Base-by-base conservation (phyloP, 306 rosid genomes). In the Castanea crenata region DNA sequence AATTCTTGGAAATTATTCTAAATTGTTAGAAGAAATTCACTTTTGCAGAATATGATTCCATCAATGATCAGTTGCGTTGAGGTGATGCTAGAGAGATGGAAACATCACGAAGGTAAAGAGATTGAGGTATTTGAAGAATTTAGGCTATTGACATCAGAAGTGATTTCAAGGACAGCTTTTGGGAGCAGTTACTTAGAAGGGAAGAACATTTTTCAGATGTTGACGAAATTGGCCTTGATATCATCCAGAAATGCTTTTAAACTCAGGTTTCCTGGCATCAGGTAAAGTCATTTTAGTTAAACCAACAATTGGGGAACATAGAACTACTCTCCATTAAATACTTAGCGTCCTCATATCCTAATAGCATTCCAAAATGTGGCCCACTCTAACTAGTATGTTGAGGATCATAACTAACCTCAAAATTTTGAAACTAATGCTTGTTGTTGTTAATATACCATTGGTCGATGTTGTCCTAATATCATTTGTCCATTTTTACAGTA, bases 141-240 rank as follows among this genome's bases (percentile, higher is more conserved):
- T 57, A 78, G 73, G 64, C 46, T 73, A 54, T 57, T 74, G 76
- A 78, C 80, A 11, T 65, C 83, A 35, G 80, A 83, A 46, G 77
- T 78, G 41, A 83, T 83, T 46, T 74, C 80, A 2, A 83, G 79
- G 54, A 74, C 79, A 5, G 82, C 76, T 32, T 83, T 83, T 83
- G 82, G 79, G 23, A 83, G 82, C 77, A 78, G 77, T 73, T 74
- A 83, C 67, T 10, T 59, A 14, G 80, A 83, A 35, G 83, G 86
- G 72, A 52, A 69, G 80, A 75, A 25, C 35, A 54, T 79, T n/a
- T 83, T 79, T 7, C 70, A 83, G 13, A 79, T 61, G 77, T 3
- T 79, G 32, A 41, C 13, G 69, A 78, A 69, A 65, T 21, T 78
- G 54, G 5, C 23, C 15, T 20, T 74, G 52, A 44, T 83, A n/a